Conservation (phyloP, 2,329 filamentous ascomycete species). For the Xylariaceae sp. region DNA sequence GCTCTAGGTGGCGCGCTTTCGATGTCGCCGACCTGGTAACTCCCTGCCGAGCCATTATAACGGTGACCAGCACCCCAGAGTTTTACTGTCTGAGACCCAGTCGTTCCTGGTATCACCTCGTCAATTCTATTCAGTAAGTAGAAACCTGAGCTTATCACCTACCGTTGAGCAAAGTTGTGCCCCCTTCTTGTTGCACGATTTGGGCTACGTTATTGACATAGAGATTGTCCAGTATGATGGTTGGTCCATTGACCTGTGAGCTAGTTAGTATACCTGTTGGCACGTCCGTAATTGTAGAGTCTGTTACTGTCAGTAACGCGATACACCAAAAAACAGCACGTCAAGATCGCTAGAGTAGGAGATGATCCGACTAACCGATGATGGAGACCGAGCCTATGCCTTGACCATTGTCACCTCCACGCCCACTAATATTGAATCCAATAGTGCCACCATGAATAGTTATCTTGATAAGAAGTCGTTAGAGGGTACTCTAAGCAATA, state of each 20-base stretch:
- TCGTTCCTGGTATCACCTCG: background rate
- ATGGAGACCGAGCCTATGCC: slow-evolving; percentile 54
- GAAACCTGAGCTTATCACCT: background rate
- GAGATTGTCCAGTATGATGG: slow-evolving; percentile 53
- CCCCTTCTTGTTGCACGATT: background rate
- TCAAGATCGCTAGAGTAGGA: too few species aligned
- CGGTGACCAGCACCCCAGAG: slow-evolving; percentile 3
- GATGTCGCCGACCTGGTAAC: background rate
- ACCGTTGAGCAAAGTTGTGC: background rate
- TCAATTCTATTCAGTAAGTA: background rate
- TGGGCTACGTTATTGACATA: slow-evolving; percentile 37
- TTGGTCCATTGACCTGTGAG: slow-evolving; percentile 33
- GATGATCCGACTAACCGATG: slow-evolving; percentile 28
- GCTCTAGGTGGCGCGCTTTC: background rate
- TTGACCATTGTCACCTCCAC: slow-evolving; percentile 33
- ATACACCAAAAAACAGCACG: too few species aligned
- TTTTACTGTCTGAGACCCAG: background rate
- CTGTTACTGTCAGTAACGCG: too few species aligned
- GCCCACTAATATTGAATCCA: slow-evolving; percentile 43
- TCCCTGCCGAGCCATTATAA: slow-evolving; percentile 3
- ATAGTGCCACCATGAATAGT: slow-evolving; percentile 20
- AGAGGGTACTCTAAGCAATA: background rate
- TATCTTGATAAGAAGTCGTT: slow-evolving; percentile 1
- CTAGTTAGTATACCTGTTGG: slow-evolving; percentile 49
- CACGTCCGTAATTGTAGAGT: slow-evolving; percentile 51